phyloP scores from a whole-genome alignment of 2,329 filamentous ascomycete species.

The Bipolaris sorokiniana region DNA sequence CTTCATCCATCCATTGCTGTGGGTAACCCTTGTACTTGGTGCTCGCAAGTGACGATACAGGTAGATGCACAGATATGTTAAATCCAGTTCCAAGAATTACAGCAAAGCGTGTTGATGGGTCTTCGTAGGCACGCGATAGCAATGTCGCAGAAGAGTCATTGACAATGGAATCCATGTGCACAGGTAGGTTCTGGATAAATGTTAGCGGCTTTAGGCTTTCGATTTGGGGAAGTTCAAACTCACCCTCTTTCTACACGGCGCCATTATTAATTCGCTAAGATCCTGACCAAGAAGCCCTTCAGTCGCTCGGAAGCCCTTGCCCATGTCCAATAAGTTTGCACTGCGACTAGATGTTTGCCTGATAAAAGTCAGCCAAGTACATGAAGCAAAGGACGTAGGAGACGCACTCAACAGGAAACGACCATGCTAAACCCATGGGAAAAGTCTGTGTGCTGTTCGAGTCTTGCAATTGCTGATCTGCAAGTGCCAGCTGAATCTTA shows the following conservation, averaged over 20 bases:
- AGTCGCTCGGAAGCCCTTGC: conserved; percentile 68
- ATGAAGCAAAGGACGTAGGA: background rate
- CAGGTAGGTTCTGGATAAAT: conserved; percentile 55
- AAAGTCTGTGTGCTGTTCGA: conserved; percentile 51
- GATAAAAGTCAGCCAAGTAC: conserved; percentile 20
- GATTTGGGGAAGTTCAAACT: conserved; percentile 18
- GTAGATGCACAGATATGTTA: conserved; percentile 68
- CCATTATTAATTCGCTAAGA: conserved; percentile 64
- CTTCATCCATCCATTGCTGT: conserved; percentile 61
- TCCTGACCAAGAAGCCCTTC: conserved; percentile 65
- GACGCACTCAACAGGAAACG: conserved; percentile 65
- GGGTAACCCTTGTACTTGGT: conserved; percentile 64
- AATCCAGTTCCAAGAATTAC: conserved; percentile 70
- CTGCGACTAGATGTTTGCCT: conserved; percentile 65
- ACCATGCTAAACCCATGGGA: conserved; percentile 69
- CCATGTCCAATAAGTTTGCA: conserved; percentile 66
- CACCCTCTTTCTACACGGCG: conserved; percentile 60
- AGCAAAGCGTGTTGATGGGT: conserved; percentile 66
- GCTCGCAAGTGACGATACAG: conserved; percentile 59
- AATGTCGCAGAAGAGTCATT: conserved; percentile 69
- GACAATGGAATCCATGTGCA: conserved; percentile 66
- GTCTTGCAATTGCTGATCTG: conserved; percentile 47
- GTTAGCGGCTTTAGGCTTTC: conserved; percentile 23
- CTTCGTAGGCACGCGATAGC: conserved; percentile 66
- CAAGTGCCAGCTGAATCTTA: conserved; percentile 62